Conservation (phyloP, 345 rosid genomes). For the Acer campestre region DNA sequence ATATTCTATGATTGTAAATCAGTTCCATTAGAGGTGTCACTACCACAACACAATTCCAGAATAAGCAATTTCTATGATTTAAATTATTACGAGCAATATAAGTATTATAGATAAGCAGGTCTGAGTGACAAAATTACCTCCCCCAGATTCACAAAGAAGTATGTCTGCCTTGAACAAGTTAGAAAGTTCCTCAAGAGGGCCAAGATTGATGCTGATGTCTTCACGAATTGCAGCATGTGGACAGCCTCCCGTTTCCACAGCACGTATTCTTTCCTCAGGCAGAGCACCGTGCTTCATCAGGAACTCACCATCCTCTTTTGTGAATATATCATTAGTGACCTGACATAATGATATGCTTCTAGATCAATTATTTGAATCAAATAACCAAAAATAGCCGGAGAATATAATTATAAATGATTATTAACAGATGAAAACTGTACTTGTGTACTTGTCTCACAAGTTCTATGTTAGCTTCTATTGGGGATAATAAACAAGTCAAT, state of each 20-base stretch:
- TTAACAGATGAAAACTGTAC: neutral
- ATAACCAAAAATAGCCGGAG: neutral
- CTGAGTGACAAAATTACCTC: constrained; percentile 50
- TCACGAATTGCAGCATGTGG: constrained; percentile 99
- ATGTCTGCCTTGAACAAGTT: constrained; percentile 82
- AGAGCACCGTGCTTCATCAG: constrained; percentile 89
- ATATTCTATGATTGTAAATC: neutral
- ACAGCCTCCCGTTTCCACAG: constrained; percentile 96
- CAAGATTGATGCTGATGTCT: constrained; percentile 95
- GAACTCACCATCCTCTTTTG: constrained; percentile 96
- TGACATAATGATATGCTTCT: constrained; percentile 26
- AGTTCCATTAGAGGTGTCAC: neutral
- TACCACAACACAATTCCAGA: neutral
- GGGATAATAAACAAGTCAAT: too few species aligned
- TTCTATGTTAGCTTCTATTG: neutral
- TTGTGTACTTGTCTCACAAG: neutral
- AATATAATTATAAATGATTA: neutral
- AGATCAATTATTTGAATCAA: constrained; percentile 15
- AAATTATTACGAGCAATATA: neutral
- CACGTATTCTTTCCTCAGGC: constrained; percentile 89
- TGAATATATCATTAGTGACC: constrained; percentile 99
- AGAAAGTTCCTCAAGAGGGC: constrained; percentile 96
- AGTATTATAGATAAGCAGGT: neutral
- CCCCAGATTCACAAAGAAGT: constrained; percentile 97
- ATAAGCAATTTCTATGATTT: neutral